Base-by-base conservation (phyloP, 2,329 filamentous ascomycete genomes). In the Penicillium aurantiogriseum region DNA sequence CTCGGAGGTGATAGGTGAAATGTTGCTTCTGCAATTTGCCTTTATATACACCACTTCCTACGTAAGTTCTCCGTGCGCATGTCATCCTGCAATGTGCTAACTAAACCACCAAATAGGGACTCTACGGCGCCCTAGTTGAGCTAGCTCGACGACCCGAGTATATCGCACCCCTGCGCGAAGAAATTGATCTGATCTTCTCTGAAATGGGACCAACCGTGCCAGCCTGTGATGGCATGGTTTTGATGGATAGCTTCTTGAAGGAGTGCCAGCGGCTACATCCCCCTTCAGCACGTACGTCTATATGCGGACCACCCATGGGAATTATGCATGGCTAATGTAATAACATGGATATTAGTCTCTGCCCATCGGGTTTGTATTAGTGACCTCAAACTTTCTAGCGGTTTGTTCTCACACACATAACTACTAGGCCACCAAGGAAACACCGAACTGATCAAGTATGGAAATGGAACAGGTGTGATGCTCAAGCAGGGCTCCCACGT, bases 1-100 rank as follows among this genome's bases (percentile, higher is more conserved):
- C 19, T 15, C 59, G 19, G 64, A 66, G 40, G 63, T 66, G 15
- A 58, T 66, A 40, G 63, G 64, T 5, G 63, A 66, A 27, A 61
- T 66, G 59, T 47, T 66, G 2, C 55, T 66, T 9, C 47, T 66
- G 13, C 63, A 66, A 39, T 66, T 66, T 39, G 64, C 64, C 19
- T 66, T 66, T 27, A 61, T 66, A 49, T 66, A 66, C 21, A 66
- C 64, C 5, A 65, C 64, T 6, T 57, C 61, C 25, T 66, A 66
- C 49, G 64, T 65, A 45, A 17, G 59, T 54, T 2, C 17, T 11
- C 27, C 4, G n/a, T 7, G n/a, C 21, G 31, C 21, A 48, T 48
- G 15, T 36, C 25, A 9, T 33, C 29, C 45, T 29, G 42, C 29
- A 19, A 19, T n/a, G 4, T 39, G 11, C 36, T 31, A 13, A 33